Evolutionary conservation across 306 rosid genomes (phyloP).

Genomic region (Dryas octopetala): DNA sequence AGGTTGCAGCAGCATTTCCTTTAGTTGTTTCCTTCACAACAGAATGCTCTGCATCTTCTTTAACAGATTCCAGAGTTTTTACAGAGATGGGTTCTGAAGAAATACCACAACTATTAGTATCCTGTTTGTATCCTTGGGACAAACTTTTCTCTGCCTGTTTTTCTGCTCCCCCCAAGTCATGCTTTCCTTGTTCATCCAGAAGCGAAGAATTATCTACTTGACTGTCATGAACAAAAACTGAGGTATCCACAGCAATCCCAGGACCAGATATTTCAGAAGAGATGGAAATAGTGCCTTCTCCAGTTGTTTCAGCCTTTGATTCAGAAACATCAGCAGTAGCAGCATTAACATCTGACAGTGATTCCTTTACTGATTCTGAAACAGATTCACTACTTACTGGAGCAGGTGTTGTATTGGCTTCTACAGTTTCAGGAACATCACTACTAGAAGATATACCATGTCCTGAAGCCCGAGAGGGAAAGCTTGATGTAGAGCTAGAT

Average conservation of each 20-base stretch:
- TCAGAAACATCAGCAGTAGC: constrained; percentile 35
- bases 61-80: constrained; percentile 23
- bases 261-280: constrained; percentile 47
- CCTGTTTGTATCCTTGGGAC: constrained; percentile 33
- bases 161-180: constrained; percentile 22
- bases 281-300: constrained; percentile 18
- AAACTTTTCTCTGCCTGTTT: constrained; percentile 32
- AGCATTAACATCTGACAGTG: constrained; percentile 26
- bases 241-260: constrained; percentile 22
- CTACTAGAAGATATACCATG: constrained; percentile 29
- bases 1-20: constrained; percentile 24
- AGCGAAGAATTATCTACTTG: constrained; percentile 30
- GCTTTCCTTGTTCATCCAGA: constrained; percentile 34
- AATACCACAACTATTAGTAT: constrained; percentile 20
- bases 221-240: constrained; percentile 26
- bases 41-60: constrained; percentile 33
- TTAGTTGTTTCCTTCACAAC: constrained; percentile 23
- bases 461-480: constrained; percentile 40
- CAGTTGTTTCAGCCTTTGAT: constrained; percentile 30
- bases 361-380: constrained; percentile 28
- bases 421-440: constrained; percentile 45
- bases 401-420: constrained; percentile 33
- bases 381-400: constrained; percentile 30
- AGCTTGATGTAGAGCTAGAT: constrained; percentile 35
- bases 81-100: constrained; percentile 23